Evolutionary conservation across 1,139 yeast species (phyloP).

Genomic region (Hemisphaericaspora xylofermentans): DNA sequence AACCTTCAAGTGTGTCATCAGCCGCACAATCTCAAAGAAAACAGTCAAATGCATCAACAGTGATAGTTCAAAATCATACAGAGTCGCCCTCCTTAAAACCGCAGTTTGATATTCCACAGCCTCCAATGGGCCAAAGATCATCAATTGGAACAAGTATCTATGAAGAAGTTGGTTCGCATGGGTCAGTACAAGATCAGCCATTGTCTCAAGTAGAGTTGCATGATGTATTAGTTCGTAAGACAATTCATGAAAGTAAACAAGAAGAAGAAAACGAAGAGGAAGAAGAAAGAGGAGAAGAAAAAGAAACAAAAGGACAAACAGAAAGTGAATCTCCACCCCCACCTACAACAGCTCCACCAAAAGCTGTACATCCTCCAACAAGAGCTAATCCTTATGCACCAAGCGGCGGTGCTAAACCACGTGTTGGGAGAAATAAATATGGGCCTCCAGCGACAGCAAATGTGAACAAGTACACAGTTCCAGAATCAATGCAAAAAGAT

Average conservation of each 20-base stretch:
- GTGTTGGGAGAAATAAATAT: constrained; percentile 23
- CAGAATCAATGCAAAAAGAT: constrained; percentile 11
- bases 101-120: not conserved
- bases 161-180: not conserved
- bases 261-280: constrained; percentile 3
- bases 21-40: not conserved
- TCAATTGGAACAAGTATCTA: not conserved
- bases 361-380: constrained; percentile 11
- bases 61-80: not conserved
- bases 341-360: constrained; percentile 9
- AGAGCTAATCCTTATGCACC: constrained; percentile 46
- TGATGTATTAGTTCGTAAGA: not conserved
- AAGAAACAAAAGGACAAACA: constrained; percentile 4
- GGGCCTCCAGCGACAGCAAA: constrained; percentile 25
- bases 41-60: not conserved
- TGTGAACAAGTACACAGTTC: constrained; percentile 1
- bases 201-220: not conserved
- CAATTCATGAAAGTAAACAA: not conserved
- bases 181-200: not conserved
- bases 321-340: constrained; percentile 8
- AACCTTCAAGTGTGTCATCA: not conserved
- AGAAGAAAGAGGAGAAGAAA: constrained; percentile 2
- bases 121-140: not conserved
- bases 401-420: constrained; percentile 18
- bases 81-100: not conserved